A percentile compares a stretch with the other conserved stretches of the same genome.
Conservation (phyloP, 805 yeast species). For the Spathaspora gorwiae region DNA sequence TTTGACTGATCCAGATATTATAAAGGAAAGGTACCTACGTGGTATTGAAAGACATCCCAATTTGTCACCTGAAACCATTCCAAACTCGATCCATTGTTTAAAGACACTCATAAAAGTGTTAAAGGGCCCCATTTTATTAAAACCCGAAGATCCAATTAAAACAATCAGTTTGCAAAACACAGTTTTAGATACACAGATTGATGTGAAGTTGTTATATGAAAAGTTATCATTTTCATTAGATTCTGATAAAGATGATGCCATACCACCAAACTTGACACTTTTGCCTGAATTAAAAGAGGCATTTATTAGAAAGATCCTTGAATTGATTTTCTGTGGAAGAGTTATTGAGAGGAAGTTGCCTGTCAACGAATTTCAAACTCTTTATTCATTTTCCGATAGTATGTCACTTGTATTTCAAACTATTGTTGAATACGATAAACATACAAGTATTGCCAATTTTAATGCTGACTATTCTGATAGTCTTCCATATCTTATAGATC, state of each 20-base stretch:
- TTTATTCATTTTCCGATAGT: constrained; percentile 31
- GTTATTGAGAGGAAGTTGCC: constrained; percentile 8
- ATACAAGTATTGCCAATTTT: constrained; percentile 20
- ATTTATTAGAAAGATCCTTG: constrained; percentile 50
- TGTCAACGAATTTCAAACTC: constrained; percentile 19
- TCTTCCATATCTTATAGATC: constrained; percentile 22
- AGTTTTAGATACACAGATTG: constrained; percentile 52
- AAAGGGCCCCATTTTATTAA: constrained; percentile 57
- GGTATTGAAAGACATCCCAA: constrained; percentile 25
- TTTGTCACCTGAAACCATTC: constrained; percentile 33
- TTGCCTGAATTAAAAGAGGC: constrained; percentile 39
- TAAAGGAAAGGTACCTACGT: constrained; percentile 47
- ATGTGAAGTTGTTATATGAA: constrained; percentile 46
- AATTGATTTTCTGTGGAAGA: constrained; percentile 34
- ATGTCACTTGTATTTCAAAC: constrained; percentile 27
- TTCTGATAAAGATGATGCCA: constrained; percentile 26
- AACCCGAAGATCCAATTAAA: constrained; percentile 42
- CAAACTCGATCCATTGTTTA: constrained; percentile 56
- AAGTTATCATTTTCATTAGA: constrained; percentile 42
- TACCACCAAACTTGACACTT: constrained; percentile 44
- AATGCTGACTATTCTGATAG: constrained; percentile 14
- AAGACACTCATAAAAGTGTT: constrained; percentile 58
- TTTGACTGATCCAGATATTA: constrained; percentile 43
- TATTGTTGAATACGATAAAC: constrained; percentile 37
- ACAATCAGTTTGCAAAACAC: constrained; percentile 52